Base-by-base conservation (phyloP, 805 yeast species). In the Saturnispora sekii region DNA sequence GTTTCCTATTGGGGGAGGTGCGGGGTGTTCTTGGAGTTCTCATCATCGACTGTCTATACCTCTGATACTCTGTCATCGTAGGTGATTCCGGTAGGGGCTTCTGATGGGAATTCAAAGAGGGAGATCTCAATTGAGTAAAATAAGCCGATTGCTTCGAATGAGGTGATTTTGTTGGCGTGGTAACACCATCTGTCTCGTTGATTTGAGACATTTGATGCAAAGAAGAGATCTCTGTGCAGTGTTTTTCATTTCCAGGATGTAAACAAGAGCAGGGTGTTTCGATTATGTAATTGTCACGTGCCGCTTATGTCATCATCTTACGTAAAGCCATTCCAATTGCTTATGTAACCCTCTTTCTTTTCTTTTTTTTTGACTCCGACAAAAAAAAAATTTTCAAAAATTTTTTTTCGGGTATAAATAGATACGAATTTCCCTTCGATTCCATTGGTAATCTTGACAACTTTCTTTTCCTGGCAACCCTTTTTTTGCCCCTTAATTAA, bases 401-500 rank as follows among this genome's bases (percentile, higher is more conserved):
- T 4, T 4, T 41, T 42, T 42, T 35, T 34, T 44, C 26, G 18
- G 11, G 9, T 47, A 44, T 40, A 47, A 44, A 47, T 30, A 33
- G 43, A 34, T 16, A 16, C 9, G 17, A 45, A 32, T 15, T 16
- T 34, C 37, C 44, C 33, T n/a, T 31, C 30, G 4, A 16, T 26
- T 30, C 11, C 2, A 17, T 17, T 17, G 28, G 14, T 28, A 21
- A 31, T 5, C 41, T 44, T 37, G 35, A 31, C 2, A 15, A 14
- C 32, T 40, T 47, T 50, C 49, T 47, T 45, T 50, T 53, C 53
- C 49, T 55, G 58, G 59, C 60, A 53, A 53, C 48, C 55, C 47
- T 51, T 53, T 54, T 53, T 50, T 32, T 37, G 41, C 55, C 51
- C 21, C 30, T 32, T 32, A 26, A 16, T 34, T 17, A 37, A 28